Evolutionary conservation across 371 early-diverging fungal genomes (phyloP), one percentile per base, ranked within the genome.

Genomic region (Mucor sp.): DNA sequence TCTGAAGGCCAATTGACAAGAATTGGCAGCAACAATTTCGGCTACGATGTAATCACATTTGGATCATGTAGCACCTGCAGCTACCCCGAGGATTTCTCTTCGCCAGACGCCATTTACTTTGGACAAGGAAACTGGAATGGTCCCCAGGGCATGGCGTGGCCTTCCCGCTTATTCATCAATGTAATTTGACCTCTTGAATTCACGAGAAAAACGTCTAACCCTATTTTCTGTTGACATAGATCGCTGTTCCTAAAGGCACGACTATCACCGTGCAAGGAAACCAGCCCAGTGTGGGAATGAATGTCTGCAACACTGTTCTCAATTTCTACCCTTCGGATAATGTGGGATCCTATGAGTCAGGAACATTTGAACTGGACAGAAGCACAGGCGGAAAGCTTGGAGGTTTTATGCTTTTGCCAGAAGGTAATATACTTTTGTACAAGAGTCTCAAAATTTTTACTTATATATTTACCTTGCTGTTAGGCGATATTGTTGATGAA

Each of bases 321-420:
- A 77, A 77, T 56, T 69, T 74, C 15, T 77, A 74, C n/a, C 71
- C 77, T 5, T 60, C 62, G 0, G 69, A 74, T 44, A 3, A 8
- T 8, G 14, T 12, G 6, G 74, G 74, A 12, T 58, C 30, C 9
- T 77, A 65, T 28, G 4, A 15, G 3, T 1, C 53, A 0, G 32
- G 66, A 67, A 3, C n/a, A 25, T 15, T 64, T 71, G 27, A 62
- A 56, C 0, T 25, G 66, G 4, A 14, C 28, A 59, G 77, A 48
- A 50, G 61, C 25, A 71, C 69, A 3, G 71, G 63, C 2, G 59
- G 67, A 23, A 64, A 63, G 4, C 30, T 77, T 3, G 65, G 65
- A 60, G 77, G 71, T 0, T 33, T 69, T 11, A 48, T 57, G 17
- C 21, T 77, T 23, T 67, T 74, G 6, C 77, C 77, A n/a, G 44